Base-by-base conservation (phyloP, 176 grass and related monocot genomes). In the Cenchrus americanus region DNA sequence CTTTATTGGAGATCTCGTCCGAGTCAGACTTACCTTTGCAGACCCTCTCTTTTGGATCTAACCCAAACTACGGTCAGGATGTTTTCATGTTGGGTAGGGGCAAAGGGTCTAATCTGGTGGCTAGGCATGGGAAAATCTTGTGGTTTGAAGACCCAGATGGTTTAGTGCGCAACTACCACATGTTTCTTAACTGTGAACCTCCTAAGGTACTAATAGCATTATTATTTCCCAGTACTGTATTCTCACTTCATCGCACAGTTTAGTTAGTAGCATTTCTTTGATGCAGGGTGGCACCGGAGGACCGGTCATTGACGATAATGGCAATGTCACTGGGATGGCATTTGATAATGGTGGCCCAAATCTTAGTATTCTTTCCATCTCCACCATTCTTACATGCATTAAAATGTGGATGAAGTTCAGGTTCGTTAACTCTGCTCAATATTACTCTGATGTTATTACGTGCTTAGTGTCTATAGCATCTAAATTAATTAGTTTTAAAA, bases 381-480 rank as follows among this genome's bases (percentile, higher is more conserved):
- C 81, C 3, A 74, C 57, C 0, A 51, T 83, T 0, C 12, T 63
- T 0, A 83, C 54, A 17, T 83, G 81, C 26, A 73, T 83, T 17
- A 18, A 40, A 15, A 83, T 83, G 81, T 83, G 68, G 66, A 10
- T 0, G 22, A 30, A 72, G 10, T 82, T 62, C 5, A 62, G 58
- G 75, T 63, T 62, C 18, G 75, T 63, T 48, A 27, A 23, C 12
- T 34, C 12, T 1, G 3, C 60, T 13, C 26, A 3, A 2, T 55
- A 5, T 55, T 55, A 17, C 65, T 21, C 53, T 19, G 18, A 21
- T 68, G 32, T 7, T 66, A 5, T 44, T 19, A 66, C 34, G 40
- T 67, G 3, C 0, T 44, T 44, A 7, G 19, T 41, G 64, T 32
- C 32, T 24, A 40, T 66, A 37, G 19, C 32, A 53, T 17, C 5